These are phyloP conservation scores for Lojkania enalia DNA, from an alignment of 2,329 filamentous ascomycete genomes.

Conservation along the genomic window DNA sequence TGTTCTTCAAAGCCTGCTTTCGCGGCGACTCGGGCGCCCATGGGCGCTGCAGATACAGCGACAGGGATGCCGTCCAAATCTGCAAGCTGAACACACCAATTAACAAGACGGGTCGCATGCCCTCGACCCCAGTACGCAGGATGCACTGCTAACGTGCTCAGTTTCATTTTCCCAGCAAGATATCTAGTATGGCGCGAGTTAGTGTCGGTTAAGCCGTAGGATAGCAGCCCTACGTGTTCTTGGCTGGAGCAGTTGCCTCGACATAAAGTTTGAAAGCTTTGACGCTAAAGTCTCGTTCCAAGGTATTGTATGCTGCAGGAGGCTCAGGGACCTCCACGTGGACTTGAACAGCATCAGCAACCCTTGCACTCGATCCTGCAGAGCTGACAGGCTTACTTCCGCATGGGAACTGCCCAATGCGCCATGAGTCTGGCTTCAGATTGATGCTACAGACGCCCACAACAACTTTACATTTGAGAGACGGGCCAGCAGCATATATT, in stretches of 20 bases:
- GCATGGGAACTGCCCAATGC: slow-evolving; percentile 22
- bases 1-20: slow-evolving; percentile 34
- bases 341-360: slow-evolving; percentile 13
- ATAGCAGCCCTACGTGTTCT: slow-evolving; percentile 22
- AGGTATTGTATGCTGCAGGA: slow-evolving; percentile 1
- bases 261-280: slow-evolving; percentile 22
- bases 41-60: slow-evolving; percentile 31
- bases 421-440: slow-evolving; percentile 25
- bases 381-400: slow-evolving; percentile 20
- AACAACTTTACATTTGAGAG: slow-evolving; percentile 14
- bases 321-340: slow-evolving; percentile 5
- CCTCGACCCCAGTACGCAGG: slow-evolving; percentile 34
- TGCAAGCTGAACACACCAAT: slow-evolving; percentile 30
- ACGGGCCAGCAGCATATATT: slow-evolving; percentile 10
- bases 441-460: slow-evolving; percentile 31
- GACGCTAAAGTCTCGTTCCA: slow-evolving; percentile 24
- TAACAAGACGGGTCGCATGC: slow-evolving; percentile 28
- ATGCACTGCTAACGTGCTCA: slow-evolving; percentile 26
- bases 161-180: slow-evolving; percentile 21
- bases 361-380: slow-evolving; percentile 3
- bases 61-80: slow-evolving; percentile 26
- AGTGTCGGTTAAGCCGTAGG: background rate
- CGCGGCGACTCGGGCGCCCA: slow-evolving; percentile 24
- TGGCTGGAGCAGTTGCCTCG: slow-evolving; percentile 25
- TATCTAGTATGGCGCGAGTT: slow-evolving; percentile 14